phyloP scores from a whole-genome alignment of 202 grass and related monocot species.

The Panicum hallii region DNA sequence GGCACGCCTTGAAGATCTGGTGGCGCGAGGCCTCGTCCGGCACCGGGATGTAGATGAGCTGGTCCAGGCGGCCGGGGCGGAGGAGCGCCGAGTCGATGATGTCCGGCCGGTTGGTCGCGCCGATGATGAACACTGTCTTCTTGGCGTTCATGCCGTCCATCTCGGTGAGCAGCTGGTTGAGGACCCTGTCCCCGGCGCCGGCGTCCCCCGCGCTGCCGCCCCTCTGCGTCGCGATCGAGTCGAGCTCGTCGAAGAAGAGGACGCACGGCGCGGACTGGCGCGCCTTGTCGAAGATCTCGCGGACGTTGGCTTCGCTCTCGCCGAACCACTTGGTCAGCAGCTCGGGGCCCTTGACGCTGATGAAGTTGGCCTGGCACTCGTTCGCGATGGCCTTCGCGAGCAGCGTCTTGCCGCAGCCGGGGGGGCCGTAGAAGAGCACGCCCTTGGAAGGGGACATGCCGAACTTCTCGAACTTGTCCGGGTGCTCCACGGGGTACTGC shows the following conservation, averaged over 20 bases:
- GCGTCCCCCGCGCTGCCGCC: slow-evolving; percentile 40
- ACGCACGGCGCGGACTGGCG: slow-evolving; percentile 54
- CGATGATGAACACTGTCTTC: slow-evolving; percentile 61
- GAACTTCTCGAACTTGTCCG: slow-evolving; percentile 56
- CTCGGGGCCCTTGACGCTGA: slow-evolving; percentile 56
- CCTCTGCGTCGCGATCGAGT: slow-evolving; percentile 54
- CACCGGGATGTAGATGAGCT: slow-evolving; percentile 54
- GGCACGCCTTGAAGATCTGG: slow-evolving; percentile 60
- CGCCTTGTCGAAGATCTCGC: slow-evolving; percentile 60
- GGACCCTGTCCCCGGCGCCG: slow-evolving; percentile 49
- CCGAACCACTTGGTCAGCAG: slow-evolving; percentile 61
- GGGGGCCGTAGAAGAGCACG: slow-evolving; percentile 57
- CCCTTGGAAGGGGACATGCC: slow-evolving; percentile 59
- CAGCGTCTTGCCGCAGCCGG: slow-evolving; percentile 46
- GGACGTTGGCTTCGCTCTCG: slow-evolving; percentile 58
- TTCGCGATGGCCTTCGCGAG: slow-evolving; percentile 56
- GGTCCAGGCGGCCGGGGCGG: slow-evolving; percentile 43
- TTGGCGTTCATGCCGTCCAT: slow-evolving; percentile 59
- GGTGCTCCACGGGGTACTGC: slow-evolving; percentile 58
- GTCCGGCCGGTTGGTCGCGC: slow-evolving; percentile 57
- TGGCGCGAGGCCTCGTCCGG: slow-evolving; percentile 50
- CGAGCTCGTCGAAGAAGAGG: slow-evolving; percentile 64
- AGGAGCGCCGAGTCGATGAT: slow-evolving; percentile 55
- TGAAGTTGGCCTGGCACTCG: slow-evolving; percentile 57
- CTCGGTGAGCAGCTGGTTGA: slow-evolving; percentile 57